A percentile compares a stretch with the other conserved stretches of the same genome.
Conservation (phyloP, 257 asterid species). For the Capsicum chinense region DNA sequence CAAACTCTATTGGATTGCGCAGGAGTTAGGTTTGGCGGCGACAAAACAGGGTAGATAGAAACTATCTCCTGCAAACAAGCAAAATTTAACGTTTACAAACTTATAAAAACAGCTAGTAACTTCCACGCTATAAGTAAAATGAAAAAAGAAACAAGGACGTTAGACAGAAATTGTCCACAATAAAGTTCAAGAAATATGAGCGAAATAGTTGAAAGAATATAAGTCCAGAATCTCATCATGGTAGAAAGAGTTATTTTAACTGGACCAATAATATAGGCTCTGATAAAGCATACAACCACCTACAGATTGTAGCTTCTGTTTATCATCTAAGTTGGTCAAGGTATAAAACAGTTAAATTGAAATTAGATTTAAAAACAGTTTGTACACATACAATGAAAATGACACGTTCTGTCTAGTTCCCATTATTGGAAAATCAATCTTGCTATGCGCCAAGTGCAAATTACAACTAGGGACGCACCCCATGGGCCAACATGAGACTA, state of each 20-base stretch:
- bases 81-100: background rate
- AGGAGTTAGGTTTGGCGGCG: constrained; percentile 41
- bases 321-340: background rate
- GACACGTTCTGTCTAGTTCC: background rate
- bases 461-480: background rate
- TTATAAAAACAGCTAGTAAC: too few species aligned
- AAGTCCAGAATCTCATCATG: background rate
- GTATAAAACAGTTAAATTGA: background rate
- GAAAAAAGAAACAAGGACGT: background rate
- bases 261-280: background rate
- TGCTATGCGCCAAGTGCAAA: background rate
- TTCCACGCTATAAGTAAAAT: too few species aligned
- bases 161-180: background rate
- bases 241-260: background rate
- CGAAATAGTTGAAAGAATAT: background rate
- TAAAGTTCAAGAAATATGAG: background rate
- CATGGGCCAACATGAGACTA: background rate
- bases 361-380: background rate
- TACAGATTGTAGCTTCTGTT: background rate
- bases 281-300: background rate
- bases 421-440: background rate
- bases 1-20: constrained; percentile 47
- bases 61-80: constrained; percentile 43
- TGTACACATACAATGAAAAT: background rate
- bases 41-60: constrained; percentile 40